Base-by-base conservation (phyloP, 345 rosid genomes). In the Ricinus communis region DNA sequence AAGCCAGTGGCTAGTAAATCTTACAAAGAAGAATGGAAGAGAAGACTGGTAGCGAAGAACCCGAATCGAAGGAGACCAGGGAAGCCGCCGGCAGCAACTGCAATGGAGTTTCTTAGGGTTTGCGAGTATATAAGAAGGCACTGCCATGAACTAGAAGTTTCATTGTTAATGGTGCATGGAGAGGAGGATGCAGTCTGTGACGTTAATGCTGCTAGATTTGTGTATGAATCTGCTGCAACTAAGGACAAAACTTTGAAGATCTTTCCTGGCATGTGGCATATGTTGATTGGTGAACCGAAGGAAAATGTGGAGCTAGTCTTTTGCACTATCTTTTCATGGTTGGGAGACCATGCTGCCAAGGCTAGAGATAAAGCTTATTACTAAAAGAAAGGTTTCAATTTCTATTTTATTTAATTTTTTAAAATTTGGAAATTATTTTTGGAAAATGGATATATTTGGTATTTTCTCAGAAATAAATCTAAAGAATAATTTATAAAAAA, bases 21-120 rank as follows among this genome's bases (percentile, higher is more conserved):
- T 12, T 80, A 63, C 50, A 76, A 80, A 30, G 80, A 72, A 41
- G 74, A 76, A 19, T 76, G 75, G 83, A 76, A 76, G 66, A 80
- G 77, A n/a, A 72, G 51, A 49, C 7, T 80, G 49, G 75, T 65
- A 19, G 66, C 66, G 0, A 76, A 28, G 0, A 72, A 41, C 72
- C 80, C 83, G 0, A 71, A 76, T 22, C 61, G 78, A 3, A 10
- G 67, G 67, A 31, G 0, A 15, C 57, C 72, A 2, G 70, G 80
- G 57, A 76, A 76, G 78, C 83, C 73, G 1, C 63, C 75, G 3
- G 73, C 68, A 0, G 80, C 73, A 1, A 80, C 83, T 3, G 73
- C 64, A 6, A 22, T 69, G 51, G 76, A 76, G 73, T 60, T 80
- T 22, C 13, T 76, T 55, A 76, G 80, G 70, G 72, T 80, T 38